Evolutionary conservation across 768 basidiomycete genomes (phyloP), one percentile per base, ranked within the genome.

Genomic region (Boletus sp.): DNA sequence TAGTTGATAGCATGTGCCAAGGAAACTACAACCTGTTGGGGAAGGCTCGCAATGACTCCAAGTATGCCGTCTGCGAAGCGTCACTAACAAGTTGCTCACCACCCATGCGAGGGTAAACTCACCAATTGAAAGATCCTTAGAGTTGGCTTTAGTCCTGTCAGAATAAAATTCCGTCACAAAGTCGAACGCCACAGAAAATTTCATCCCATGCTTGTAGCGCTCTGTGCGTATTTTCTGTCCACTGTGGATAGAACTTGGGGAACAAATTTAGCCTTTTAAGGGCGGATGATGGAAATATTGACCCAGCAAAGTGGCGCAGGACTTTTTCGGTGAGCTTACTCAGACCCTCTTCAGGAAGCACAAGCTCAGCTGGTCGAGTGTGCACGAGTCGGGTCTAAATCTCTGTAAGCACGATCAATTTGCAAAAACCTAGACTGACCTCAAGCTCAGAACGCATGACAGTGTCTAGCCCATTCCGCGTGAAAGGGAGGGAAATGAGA

Each of bases 361-460:
- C 75, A 2, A 98, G 70, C 61, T 98, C 96, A 1, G 85, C 78
- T 5, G 96, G 96, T 57, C 82, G 83, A 21, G 85, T 81, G 66
- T 99, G 94, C 2, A 87, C 83, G 57, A 99, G 77, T 41, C 96
- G 77, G 0, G 95, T 98, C 89, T 97, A 61, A 27, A 38, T 2
- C 21, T 15, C 59, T 33, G n/a, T 54, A n/a, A 57, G 50, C 8
- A 50, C 8, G 15, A 34, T 50, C 9, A 29, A 25, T 41, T 4
- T 17, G 25, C 27, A 34, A 45, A 15, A 51, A 17, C 14, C 11
- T 15, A 43, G 2, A 59, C 74, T 39, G 46, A 88, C 92, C 77
- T 97, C 94, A 2, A 97, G 81, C 69, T 98, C 94, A 8, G 86
- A 84, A 13, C 95, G 81, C 84, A 97, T 90, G 32, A 83, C 71